phyloP scores from a whole-genome alignment of 2,329 filamentous ascomycete genomes.

The Corniculantispora saksenae region DNA sequence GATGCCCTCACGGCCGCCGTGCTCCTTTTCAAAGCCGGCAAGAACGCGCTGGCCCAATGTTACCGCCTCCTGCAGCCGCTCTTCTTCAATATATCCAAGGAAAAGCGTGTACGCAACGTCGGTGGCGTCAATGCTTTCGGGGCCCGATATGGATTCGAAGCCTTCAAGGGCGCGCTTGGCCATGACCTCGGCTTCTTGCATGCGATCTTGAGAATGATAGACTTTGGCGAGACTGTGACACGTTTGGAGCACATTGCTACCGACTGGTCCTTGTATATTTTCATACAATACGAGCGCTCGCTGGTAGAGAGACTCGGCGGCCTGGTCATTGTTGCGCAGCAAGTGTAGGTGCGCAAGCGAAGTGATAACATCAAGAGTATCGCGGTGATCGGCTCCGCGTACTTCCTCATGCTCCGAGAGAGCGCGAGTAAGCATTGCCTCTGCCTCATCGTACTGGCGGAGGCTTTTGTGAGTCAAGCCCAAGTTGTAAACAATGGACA shows the following conservation, averaged over 20 bases:
- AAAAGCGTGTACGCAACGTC: conserved; percentile 14
- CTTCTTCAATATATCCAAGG: conserved; percentile 1
- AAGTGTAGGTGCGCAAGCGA: conserved; percentile 2
- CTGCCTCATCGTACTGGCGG: not conserved
- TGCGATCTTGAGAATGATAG: not conserved
- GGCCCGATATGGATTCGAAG: not conserved
- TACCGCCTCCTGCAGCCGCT: not conserved
- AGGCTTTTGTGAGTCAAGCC: conserved; percentile 13
- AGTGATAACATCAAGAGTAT: not conserved
- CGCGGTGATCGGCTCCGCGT: not conserved
- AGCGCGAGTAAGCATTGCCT: not conserved
- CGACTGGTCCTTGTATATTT: not conserved
- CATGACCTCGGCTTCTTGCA: not conserved
- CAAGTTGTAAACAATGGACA: conserved; percentile 4
- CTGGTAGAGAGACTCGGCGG: not conserved
- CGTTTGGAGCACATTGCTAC: not conserved
- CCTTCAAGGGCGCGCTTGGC: not conserved
- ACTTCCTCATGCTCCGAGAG: not conserved
- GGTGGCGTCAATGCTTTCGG: not conserved
- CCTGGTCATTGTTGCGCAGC: not conserved
- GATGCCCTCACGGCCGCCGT: not conserved
- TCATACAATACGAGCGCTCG: not conserved
- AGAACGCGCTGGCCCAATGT: not conserved
- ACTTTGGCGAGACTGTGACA: conserved; percentile 16
- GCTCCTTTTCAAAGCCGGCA: not conserved